A percentile compares a stretch with the other conserved stretches of the same genome.
These are phyloP conservation scores for Suhomyces pyralidae DNA, from an alignment of 805 yeast genomes.

Conservation along the genomic window DNA sequence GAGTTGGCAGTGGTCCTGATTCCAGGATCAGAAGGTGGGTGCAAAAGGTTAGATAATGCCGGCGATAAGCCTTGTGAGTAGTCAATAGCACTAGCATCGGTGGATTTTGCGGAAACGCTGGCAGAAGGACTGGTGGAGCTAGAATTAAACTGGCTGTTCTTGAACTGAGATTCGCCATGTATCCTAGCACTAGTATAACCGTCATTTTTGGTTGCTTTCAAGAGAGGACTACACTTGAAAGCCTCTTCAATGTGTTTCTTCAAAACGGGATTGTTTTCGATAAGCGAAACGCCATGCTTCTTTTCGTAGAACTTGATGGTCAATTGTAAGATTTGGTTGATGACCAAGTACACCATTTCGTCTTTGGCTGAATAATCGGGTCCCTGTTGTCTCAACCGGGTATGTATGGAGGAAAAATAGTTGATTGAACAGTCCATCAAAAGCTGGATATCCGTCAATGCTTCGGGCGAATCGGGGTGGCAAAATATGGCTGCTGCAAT, in stretches of 20 bases:
- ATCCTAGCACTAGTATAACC: not conserved
- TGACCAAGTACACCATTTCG: not conserved
- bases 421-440: conserved; percentile 22
- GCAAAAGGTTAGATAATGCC: conserved; percentile 21
- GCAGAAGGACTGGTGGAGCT: not conserved
- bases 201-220: not conserved
- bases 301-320: not conserved
- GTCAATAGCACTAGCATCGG: not conserved
- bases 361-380: not conserved
- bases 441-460: conserved; percentile 26
- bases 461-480: conserved; percentile 26
- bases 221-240: not conserved
- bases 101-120: not conserved
- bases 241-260: not conserved
- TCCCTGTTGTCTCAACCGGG: conserved; percentile 1
- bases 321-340: not conserved
- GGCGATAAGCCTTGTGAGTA: conserved; percentile 7
- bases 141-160: not conserved
- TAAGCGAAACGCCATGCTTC: not conserved
- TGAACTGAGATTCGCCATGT: not conserved
- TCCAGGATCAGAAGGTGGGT: conserved; percentile 2
- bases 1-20: not conserved
- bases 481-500: conserved; percentile 20
- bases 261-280: not conserved
- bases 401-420: conserved; percentile 9